Base-by-base conservation (phyloP, 2,329 filamentous ascomycete species). In the Lachnellula cervina region DNA sequence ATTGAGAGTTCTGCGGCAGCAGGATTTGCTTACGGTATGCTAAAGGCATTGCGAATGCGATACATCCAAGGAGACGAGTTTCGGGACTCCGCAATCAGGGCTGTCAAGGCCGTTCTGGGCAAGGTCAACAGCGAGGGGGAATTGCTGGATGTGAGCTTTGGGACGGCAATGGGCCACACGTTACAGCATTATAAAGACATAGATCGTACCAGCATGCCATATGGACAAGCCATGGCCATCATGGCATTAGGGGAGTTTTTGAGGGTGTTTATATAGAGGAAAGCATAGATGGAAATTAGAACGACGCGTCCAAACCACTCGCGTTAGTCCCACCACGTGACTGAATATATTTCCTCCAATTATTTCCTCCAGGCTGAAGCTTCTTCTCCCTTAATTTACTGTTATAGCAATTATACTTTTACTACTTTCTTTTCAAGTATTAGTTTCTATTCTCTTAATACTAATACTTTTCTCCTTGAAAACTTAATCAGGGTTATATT, bases 151-250 rank as follows among this genome's bases (percentile, higher is more conserved):
- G 87, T 86, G 1, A 90, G 86, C 61, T 93, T 92, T 66, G 89
- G 89, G 0, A 93, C 89, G 0, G 86, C 77, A 0, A 91, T 93
- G 87, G 89, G 89, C 0, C 77, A 82, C 61, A 79, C 80, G 55
- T 70, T 91, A 67, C 81, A 91, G 72, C 87, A 90, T 69, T 92
- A 93, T 67, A 86, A 87, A 70, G 81, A 89, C 60, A 91, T 93
- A 56, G 79, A 84, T 1, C 72, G 86, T 59, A 93, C 89, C 2
- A 87, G 85, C 63, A 93, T 92, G 89, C 89, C 88, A 6, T 92
- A 92, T 64, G 89, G 89, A 0, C 89, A 92, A 70, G 87, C 88
- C 0, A 91, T 92, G 88, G 88, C 87, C 0, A 90, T 91, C 60
- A 90, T 92, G 84, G 84, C 87, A 0, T 69, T 92, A 60, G 87